Conservation (phyloP, 345 rosid genomes). For the Balakata baccata region DNA sequence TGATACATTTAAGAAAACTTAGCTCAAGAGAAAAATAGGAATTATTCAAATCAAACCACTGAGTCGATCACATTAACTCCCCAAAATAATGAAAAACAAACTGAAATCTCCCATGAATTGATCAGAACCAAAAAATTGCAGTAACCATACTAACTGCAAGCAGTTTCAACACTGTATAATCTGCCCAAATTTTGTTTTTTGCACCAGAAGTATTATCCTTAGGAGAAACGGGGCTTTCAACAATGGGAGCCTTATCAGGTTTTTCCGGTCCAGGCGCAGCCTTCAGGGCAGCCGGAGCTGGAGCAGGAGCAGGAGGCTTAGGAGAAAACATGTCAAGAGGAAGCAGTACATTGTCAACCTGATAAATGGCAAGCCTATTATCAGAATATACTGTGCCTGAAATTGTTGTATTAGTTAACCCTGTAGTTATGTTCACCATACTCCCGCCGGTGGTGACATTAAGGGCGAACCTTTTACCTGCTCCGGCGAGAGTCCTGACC, state of each 20-base stretch:
- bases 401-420: conserved; percentile 28
- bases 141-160: neutral
- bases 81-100: neutral
- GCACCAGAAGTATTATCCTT: neutral
- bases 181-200: neutral
- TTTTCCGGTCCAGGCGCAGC: conserved; percentile 11
- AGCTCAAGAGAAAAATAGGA: too few species aligned
- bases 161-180: neutral
- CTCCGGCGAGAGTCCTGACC: conserved; percentile 35
- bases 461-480: conserved; percentile 25
- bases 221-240: neutral
- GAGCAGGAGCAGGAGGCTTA: conserved; percentile 13
- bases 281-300: neutral
- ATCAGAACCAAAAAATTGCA: conserved; percentile 2
- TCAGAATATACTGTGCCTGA: conserved; percentile 29
- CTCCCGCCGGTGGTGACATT: conserved; percentile 27
- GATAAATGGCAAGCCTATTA: conserved; percentile 28
- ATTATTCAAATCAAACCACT: neutral
- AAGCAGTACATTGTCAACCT: conserved; percentile 35
- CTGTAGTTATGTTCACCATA: conserved; percentile 26
- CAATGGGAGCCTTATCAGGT: neutral
- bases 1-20: too few species aligned
- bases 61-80: neutral
- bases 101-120: neutral
- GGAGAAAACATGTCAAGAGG: conserved; percentile 27